Evolutionary conservation across 805 yeast species (phyloP).

Genomic region (Hanseniaspora lindneri): DNA sequence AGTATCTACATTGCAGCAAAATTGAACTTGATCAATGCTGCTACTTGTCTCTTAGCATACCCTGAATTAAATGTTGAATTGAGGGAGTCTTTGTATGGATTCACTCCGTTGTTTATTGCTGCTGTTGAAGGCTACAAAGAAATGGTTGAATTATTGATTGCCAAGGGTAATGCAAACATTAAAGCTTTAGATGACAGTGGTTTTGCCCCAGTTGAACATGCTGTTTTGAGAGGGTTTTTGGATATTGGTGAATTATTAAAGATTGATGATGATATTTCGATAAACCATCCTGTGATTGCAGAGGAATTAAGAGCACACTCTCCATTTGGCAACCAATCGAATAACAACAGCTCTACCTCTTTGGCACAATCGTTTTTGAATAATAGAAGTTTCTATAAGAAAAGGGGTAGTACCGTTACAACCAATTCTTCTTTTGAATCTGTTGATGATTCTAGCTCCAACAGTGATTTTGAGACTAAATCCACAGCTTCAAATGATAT

Average conservation of each 20-base stretch:
- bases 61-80: conserved; percentile 60
- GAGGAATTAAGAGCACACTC: conserved; percentile 12
- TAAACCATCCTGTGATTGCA: conserved; percentile 22
- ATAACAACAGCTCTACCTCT: conserved; percentile 6
- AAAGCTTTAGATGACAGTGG: conserved; percentile 67
- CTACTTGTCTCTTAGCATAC: conserved; percentile 40
- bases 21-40: conserved; percentile 43
- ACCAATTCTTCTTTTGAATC: not conserved
- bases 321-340: conserved; percentile 12
- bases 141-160: conserved; percentile 44
- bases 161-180: conserved; percentile 39
- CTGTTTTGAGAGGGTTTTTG: conserved; percentile 78
- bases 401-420: not conserved
- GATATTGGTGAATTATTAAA: conserved; percentile 51
- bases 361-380: conserved; percentile 6
- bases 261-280: conserved; percentile 19
- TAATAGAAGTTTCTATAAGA: conserved; percentile 3
- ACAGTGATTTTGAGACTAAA: not conserved
- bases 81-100: conserved; percentile 67
- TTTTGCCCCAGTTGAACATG: conserved; percentile 97
- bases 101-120: conserved; percentile 89
- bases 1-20: conserved; percentile 73
- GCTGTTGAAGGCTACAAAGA: conserved; percentile 68
- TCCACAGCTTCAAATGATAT: not conserved
- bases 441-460: not conserved